A percentile compares a stretch with the other conserved stretches of the same genome.
These are phyloP conservation scores for Suillus hirtellus DNA, from an alignment of 768 basidiomycete genomes.

Conservation along the genomic window DNA sequence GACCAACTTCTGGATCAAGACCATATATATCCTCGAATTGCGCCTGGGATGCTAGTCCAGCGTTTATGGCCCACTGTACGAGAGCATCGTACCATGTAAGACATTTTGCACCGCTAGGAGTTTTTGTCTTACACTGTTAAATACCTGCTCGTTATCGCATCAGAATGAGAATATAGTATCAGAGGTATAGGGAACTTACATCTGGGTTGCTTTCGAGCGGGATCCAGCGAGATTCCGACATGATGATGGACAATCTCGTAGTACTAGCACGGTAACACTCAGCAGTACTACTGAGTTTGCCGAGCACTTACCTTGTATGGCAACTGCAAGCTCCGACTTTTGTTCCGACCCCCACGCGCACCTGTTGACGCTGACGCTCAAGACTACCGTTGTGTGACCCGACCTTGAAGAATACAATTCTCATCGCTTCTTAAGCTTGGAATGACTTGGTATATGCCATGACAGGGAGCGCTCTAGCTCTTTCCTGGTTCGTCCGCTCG, in stretches of 20 bases:
- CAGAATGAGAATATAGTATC: constrained; percentile 11
- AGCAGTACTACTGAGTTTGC: no score
- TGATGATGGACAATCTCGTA: constrained; percentile 12
- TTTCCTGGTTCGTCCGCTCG: no score
- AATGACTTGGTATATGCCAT: not conserved
- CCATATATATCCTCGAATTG: constrained; percentile 75
- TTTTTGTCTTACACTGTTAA: constrained; percentile 28
- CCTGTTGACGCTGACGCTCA: not conserved
- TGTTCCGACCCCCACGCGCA: not conserved
- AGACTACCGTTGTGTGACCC: not conserved
- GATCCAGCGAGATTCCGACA: constrained; percentile 56
- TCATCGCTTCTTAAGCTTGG: not conserved
- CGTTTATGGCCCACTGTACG: constrained; percentile 65
- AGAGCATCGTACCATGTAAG: not conserved
- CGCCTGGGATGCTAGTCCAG: constrained; percentile 51
- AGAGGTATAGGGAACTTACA: constrained; percentile 27
- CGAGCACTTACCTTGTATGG: not conserved
- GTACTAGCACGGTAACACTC: not conserved
- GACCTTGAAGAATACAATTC: not conserved
- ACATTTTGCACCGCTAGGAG: not conserved
- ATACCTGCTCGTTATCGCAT: constrained; percentile 24
- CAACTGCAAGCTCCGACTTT: not conserved
- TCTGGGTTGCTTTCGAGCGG: constrained; percentile 79
- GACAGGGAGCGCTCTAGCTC: not conserved
- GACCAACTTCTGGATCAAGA: constrained; percentile 60